Evolutionary conservation across 164 flowering plant genomes (phyloP).

Genomic region (Houttuynia cordata): DNA sequence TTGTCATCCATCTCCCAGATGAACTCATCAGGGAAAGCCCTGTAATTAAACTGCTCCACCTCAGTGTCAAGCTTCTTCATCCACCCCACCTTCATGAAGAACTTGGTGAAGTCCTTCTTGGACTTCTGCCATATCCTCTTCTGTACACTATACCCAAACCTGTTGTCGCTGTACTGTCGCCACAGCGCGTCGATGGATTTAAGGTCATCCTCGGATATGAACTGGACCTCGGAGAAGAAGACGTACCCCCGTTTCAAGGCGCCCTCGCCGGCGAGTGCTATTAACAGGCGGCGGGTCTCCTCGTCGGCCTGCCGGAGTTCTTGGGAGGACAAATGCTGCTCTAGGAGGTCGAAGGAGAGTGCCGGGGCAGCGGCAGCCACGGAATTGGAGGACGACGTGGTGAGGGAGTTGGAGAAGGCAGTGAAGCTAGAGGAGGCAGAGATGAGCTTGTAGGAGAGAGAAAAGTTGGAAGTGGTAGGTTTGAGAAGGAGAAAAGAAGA

Average conservation of each 20-base stretch:
- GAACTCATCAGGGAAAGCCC: conserved; percentile 78
- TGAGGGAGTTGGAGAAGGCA: conserved; percentile 14
- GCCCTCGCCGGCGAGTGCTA: conserved; percentile 67
- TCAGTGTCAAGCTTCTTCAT: conserved; percentile 96
- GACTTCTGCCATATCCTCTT: conserved; percentile 50
- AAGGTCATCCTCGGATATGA: conserved; percentile 52
- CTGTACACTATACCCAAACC: conserved; percentile 85
- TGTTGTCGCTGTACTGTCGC: conserved; percentile 45
- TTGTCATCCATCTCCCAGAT: conserved; percentile 65
- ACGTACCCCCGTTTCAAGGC: conserved; percentile 77
- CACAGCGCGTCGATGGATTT: conserved; percentile 63
- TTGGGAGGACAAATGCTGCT: conserved; percentile 35
- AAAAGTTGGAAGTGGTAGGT: conserved; percentile 16
- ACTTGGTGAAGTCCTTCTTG: conserved; percentile 52
- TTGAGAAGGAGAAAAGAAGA: conserved; percentile 19
- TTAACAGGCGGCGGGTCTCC: conserved; percentile 84
- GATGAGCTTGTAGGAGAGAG: conserved; percentile 10
- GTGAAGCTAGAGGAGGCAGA: conserved; percentile 10
- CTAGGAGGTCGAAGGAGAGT: conserved; percentile 44
- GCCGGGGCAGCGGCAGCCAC: conserved; percentile 17
- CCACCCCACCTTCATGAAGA: conserved; percentile 81
- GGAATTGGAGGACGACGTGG: conserved; percentile 16
- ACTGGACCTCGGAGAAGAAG: conserved; percentile 90
- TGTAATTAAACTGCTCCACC: conserved; percentile 73
- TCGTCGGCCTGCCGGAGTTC: conserved; percentile 79